A percentile compares a stretch with the other conserved stretches of the same genome.
These are phyloP conservation scores for Choanephora cucurbitarum DNA, from an alignment of 371 early-diverging fungal genomes.

Conservation along the genomic window DNA sequence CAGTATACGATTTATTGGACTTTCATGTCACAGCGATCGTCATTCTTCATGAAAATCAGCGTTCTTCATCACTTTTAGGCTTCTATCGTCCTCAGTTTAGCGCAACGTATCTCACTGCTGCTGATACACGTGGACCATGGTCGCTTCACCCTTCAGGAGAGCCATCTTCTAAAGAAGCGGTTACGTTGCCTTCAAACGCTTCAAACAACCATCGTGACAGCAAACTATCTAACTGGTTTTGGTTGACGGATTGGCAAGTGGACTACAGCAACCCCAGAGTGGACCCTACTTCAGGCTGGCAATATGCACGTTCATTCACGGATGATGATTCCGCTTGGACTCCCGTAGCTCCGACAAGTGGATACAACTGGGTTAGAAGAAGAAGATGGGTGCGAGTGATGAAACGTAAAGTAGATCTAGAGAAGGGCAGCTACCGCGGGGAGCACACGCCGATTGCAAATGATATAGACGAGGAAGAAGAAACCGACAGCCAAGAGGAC, in stretches of 20 bases:
- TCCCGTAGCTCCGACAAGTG: slow-evolving; percentile 52
- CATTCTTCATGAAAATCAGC: slow-evolving; percentile 71
- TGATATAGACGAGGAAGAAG: slow-evolving; percentile 7
- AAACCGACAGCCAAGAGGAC: background rate
- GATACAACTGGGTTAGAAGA: slow-evolving; percentile 71
- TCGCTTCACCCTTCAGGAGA: slow-evolving; percentile 55
- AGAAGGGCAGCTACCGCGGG: slow-evolving; percentile 29
- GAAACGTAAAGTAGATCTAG: slow-evolving; percentile 65
- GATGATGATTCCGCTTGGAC: slow-evolving; percentile 59
- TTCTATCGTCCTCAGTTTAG: slow-evolving; percentile 58
- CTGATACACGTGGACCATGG: slow-evolving; percentile 64
- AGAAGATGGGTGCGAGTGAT: slow-evolving; percentile 80
- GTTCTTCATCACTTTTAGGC: slow-evolving; percentile 54
- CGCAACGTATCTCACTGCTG: slow-evolving; percentile 44
- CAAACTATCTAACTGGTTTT: slow-evolving; percentile 66
- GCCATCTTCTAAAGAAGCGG: slow-evolving; percentile 54
- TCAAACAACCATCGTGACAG: slow-evolving; percentile 20
- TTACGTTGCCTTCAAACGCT: slow-evolving; percentile 46
- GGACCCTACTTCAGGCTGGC: slow-evolving; percentile 70
- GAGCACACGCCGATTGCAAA: slow-evolving; percentile 13
- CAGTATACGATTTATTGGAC: slow-evolving; percentile 50
- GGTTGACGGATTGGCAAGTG: slow-evolving; percentile 83
- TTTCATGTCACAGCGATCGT: slow-evolving; percentile 67
- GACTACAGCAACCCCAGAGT: slow-evolving; percentile 67
- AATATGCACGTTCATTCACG: slow-evolving; percentile 64